phyloP scores from a whole-genome alignment of 2,329 filamentous ascomycete genomes.

The Calonectria crousiana region DNA sequence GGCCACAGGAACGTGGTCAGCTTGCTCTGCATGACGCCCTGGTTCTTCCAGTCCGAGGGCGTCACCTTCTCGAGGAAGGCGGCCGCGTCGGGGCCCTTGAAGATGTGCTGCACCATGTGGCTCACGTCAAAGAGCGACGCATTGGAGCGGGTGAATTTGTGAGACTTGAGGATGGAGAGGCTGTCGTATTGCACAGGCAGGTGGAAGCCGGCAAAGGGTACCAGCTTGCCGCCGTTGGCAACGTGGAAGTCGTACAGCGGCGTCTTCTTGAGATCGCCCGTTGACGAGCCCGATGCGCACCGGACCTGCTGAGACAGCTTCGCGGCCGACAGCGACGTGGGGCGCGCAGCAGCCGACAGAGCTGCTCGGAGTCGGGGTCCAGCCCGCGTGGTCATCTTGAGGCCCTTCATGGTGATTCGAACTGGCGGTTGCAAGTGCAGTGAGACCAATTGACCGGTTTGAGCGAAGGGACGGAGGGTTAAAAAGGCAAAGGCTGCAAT shows the following conservation, averaged over 20 bases:
- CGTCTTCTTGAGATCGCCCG: conserved; percentile 67
- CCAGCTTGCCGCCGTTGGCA: conserved; percentile 88
- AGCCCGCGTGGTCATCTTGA: conserved; percentile 47
- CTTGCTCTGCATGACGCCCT: conserved; percentile 78
- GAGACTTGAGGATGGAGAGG: conserved; percentile 83
- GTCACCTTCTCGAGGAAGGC: conserved; percentile 88
- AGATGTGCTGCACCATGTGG: conserved; percentile 94
- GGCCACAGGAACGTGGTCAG: conserved; percentile 88
- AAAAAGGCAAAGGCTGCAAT: conserved; percentile 23
- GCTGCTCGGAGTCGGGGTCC: conserved; percentile 44
- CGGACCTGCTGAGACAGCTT: conserved; percentile 40
- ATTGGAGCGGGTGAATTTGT: conserved; percentile 88
- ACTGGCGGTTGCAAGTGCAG: conserved; percentile 34
- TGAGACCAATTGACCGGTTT: conserved; percentile 33
- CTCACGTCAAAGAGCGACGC: conserved; percentile 95
- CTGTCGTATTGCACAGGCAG: conserved; percentile 94
- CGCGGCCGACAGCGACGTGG: conserved; percentile 35
- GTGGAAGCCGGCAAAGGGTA: conserved; percentile 91
- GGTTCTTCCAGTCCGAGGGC: conserved; percentile 76
- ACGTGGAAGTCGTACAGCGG: conserved; percentile 84
- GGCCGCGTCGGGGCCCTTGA: conserved; percentile 83
- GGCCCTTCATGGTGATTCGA: conserved; percentile 47
- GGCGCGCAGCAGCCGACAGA: conserved; percentile 37
- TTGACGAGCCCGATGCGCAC: conserved; percentile 44
- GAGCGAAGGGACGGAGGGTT: conserved; percentile 15